Evolutionary conservation across 371 early-diverging fungal species (phyloP), one percentile per base, ranked within the genome.

Genomic region (Rhizopus stolonifer): DNA sequence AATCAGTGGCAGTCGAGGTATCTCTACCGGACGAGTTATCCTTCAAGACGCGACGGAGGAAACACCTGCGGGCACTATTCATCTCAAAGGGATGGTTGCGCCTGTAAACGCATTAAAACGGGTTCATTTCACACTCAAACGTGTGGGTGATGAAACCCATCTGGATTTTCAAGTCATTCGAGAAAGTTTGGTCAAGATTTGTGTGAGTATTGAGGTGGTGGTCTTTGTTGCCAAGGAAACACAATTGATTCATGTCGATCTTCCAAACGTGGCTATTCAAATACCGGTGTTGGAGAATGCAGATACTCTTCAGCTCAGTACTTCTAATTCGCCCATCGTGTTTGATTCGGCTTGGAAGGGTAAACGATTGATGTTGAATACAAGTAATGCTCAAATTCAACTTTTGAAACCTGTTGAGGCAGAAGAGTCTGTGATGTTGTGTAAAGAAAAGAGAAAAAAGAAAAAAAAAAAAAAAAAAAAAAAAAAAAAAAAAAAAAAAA

Each of bases 221-320:
- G 24, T 53, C 22, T 53, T 45, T 19, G 34, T 53, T 0, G 32
- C 52, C 22, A 7, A 22, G 3, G 24, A 21, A 4, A 45, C 45
- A 10, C 23, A 32, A 21, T 17, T 13, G 32, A 42, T 42, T 15
- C 15, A 18, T 24, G 23, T 52, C 2, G 15, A 32, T n/a, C 21
- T 44, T 2, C 26, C 25, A 5, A 32, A 53, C 32, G 33, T 38
- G 33, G 36, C n/a, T 7, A 29, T 58, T 38, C 29, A 33, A 18
- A 36, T 46, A 13, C 22, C 26, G n/a, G 17, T 14, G 6, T 25
- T 31, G 17, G 1, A 13, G 17, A 21, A 42, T 21, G 13, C 42
- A 21, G 21, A 21, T 13, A 19, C 9, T 7, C 22, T 42, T 9
- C 42, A 21, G 9, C 21, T 42, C n/a, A 42, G 21, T 18, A 19